Evolutionary conservation across 2,329 filamentous ascomycete species (phyloP).

Genomic region (Talaromyces sp.): DNA sequence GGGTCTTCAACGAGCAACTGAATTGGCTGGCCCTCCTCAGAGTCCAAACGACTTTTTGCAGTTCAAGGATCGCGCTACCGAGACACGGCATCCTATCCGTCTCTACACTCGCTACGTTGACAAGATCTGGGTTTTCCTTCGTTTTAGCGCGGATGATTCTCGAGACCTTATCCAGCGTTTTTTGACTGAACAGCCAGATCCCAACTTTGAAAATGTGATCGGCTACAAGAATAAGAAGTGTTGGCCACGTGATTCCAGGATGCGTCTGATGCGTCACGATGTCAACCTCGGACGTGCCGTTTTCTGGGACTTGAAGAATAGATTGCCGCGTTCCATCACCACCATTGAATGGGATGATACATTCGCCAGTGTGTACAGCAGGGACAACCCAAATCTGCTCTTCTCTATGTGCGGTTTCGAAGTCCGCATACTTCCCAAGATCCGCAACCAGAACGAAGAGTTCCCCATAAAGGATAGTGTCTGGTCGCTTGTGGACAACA

Average conservation of each 20-base stretch:
- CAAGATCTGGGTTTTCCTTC: slow-evolving; percentile 96
- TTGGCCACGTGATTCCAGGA: slow-evolving; percentile 95
- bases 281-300: slow-evolving; percentile 96
- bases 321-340: slow-evolving; percentile 87
- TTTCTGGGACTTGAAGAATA: slow-evolving; percentile 99
- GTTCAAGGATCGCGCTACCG: slow-evolving; percentile 88
- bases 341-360: slow-evolving; percentile 99
- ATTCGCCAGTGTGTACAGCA: slow-evolving; percentile 95
- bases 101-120: slow-evolving; percentile 98
- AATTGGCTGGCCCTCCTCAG: slow-evolving; percentile 91
- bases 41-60: slow-evolving; percentile 97
- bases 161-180: slow-evolving; percentile 95
- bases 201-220: slow-evolving; percentile 98
- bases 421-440: slow-evolving; percentile 93
- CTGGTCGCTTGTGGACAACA: slow-evolving; percentile 95
- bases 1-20: slow-evolving; percentile 91
- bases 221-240: slow-evolving; percentile 99
- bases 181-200: slow-evolving; percentile 95
- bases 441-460: slow-evolving; percentile 90
- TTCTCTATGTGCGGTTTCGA: slow-evolving; percentile 99
- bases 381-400: slow-evolving; percentile 93
- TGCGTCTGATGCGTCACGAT: slow-evolving; percentile 98
- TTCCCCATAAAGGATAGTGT: slow-evolving; percentile 98
- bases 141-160: slow-evolving; percentile 91
- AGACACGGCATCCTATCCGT: slow-evolving; percentile 90